Base-by-base conservation (phyloP, 768 basidiomycete species). In the Rhizopogon vinicolor region DNA sequence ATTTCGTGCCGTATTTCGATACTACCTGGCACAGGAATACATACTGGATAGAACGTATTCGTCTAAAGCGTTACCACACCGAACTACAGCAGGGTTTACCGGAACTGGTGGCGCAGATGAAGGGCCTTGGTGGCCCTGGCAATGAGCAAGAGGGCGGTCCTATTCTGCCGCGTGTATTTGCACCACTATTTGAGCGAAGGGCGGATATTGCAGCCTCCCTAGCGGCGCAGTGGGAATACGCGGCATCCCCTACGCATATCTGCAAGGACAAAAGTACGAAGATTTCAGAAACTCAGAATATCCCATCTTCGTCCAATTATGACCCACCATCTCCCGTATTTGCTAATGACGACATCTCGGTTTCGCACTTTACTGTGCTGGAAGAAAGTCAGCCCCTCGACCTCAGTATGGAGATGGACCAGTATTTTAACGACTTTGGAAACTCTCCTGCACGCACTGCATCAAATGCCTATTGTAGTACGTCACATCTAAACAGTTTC, bases 361-460 rank as follows among this genome's bases (percentile, higher is more conserved):
- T 25, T 25, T 46, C 25, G 7, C 42, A 44, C 14, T 46, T 18
- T 19, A 51, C 16, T 14, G 7, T 8, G 33, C 41, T 31, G 14
- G 52, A 53, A 44, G 41, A 19, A 19, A 22, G 18, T 40, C 33
- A 39, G 10, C 33, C 16, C 13, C n/a, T 57, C 7, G 66, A 63
- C 25, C n/a, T 41, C 29, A 63, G 58, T 18, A 53, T 49, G 7
- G 68, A 68, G 28, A 68, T 70, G 62, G 45, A 67, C 29, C 59
- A 56, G 43, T 69, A 63, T 40, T 58, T 70, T 22, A 65, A 68
- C 37, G 70, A 63, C 25, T 35, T 70, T 12, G 39, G 54, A 14
- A 63, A 62, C 42, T 62, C 68, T 22, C 68, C 61, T 16, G 44
- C 25, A 25, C 25, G 25, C 4, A 25, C 25, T 25, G 25, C 61